Conservation (phyloP, 352 stramenopile species). For the Halophytophthora polymorphica region DNA sequence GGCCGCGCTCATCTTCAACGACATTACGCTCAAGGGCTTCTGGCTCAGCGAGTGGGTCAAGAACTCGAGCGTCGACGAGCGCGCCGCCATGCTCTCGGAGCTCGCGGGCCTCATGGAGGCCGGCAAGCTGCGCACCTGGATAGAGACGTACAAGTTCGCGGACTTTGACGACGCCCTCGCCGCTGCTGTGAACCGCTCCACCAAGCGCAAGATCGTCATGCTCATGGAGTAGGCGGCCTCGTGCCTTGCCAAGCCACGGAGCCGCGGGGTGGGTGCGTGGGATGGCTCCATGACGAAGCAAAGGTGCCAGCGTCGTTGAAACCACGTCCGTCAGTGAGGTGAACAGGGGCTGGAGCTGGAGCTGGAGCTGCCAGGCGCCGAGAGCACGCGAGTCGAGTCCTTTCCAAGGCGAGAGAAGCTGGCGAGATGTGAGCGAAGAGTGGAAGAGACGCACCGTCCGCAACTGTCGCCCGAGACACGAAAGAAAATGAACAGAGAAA, state of each 20-base stretch:
- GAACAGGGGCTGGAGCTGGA: neutral
- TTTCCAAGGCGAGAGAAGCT: no score
- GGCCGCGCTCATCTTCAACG: conserved; percentile 79
- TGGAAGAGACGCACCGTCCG: no score
- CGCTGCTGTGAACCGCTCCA: conserved; percentile 71
- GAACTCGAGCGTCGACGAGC: conserved; percentile 57
- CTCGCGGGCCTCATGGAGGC: conserved; percentile 60
- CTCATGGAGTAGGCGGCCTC: conserved; percentile 69
- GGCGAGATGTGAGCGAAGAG: no score
- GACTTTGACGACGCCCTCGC: conserved; percentile 79
- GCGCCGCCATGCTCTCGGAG: conserved; percentile 63
- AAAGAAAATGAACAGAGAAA: no score
- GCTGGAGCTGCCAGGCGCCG: no score
- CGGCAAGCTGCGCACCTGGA: conserved; percentile 79
- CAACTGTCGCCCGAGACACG: no score
- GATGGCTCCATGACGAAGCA: conserved; percentile 12
- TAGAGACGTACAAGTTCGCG: conserved; percentile 85
- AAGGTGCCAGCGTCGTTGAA: no score
- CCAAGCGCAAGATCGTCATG: conserved; percentile 82
- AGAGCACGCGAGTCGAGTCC: no score
- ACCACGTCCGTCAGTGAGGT: neutral
- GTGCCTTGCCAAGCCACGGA: neutral
- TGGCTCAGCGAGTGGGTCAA: conserved; percentile 86
- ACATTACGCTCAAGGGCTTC: conserved; percentile 87
- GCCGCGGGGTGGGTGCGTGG: conserved; percentile 12